Conservation (phyloP, 164 flowering plant species). For the Stephania cephalantha region DNA sequence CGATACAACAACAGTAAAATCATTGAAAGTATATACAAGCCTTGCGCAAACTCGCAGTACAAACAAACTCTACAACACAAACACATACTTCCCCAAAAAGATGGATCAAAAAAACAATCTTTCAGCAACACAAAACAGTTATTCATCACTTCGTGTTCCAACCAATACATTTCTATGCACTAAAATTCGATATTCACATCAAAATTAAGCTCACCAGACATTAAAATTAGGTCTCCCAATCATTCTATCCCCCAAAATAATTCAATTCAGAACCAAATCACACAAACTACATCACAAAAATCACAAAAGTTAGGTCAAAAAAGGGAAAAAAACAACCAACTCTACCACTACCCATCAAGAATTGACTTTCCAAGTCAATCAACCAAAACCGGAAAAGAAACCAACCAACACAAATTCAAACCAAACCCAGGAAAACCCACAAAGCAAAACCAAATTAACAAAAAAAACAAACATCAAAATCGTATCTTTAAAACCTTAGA, state of each 20-base stretch:
- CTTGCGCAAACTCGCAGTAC: neutral
- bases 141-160: neutral
- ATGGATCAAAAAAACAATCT: neutral
- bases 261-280: neutral
- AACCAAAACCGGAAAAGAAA: neutral
- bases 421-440: neutral
- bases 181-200: slow-evolving; percentile 5
- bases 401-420: neutral
- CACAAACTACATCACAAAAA: neutral
- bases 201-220: neutral
- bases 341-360: neutral
- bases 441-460: neutral
- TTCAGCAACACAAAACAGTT: neutral
- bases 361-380: neutral
- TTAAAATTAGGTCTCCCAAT: neutral
- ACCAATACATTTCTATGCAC: neutral
- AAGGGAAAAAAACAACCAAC: neutral
- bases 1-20: neutral
- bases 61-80: neutral
- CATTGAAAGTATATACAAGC: neutral
- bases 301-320: neutral
- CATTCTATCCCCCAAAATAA: neutral
- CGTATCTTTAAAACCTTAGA: slow-evolving; percentile 20
- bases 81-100: neutral
- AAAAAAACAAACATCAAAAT: neutral